These are phyloP conservation scores for Gloeopeniophorella convolvens DNA, from an alignment of 768 basidiomycete genomes.

Conservation along the genomic window DNA sequence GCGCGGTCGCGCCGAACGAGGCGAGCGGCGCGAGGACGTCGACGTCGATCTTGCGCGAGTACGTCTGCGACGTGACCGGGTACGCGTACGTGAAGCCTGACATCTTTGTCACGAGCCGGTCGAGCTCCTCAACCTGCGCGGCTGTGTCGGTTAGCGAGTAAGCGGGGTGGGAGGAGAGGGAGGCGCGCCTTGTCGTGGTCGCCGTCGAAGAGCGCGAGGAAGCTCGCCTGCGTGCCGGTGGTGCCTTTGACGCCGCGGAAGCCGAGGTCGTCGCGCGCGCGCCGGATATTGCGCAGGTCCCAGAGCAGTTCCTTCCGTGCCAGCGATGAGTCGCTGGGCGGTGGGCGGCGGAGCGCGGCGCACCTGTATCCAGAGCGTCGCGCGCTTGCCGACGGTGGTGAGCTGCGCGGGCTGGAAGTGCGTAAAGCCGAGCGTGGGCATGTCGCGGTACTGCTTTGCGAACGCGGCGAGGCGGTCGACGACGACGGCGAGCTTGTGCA, in stretches of 20 bases:
- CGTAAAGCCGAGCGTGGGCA: conserved; percentile 95
- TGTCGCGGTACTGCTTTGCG: conserved; percentile 75
- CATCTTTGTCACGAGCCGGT: conserved; percentile 82
- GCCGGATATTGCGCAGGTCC: conserved; percentile 90
- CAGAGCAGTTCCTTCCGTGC: conserved; percentile 92
- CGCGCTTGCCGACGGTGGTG: conserved; percentile 95
- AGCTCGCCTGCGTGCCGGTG: conserved; percentile 96
- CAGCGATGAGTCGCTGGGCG: too few relatives aligned
- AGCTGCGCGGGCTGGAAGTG: conserved; percentile 99
- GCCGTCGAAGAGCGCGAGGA: conserved; percentile 89
- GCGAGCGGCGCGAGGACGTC: conserved; percentile 90
- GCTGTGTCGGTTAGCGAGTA: neutral
- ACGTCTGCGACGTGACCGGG: conserved; percentile 97
- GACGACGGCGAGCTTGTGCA: conserved; percentile 82
- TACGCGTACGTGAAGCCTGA: conserved; percentile 93
- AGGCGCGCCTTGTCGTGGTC: conserved; percentile 77
- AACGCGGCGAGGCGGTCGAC: conserved; percentile 85
- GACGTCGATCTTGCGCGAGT: conserved; percentile 94
- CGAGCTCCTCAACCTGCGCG: conserved; percentile 76
- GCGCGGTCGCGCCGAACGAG: conserved; percentile 87
- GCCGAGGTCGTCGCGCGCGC: conserved; percentile 86
- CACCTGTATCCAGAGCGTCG: conserved; percentile 94
- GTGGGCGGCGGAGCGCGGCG: too few relatives aligned
- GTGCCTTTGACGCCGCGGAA: conserved; percentile 99
- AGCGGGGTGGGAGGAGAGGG: neutral